Conservation (phyloP, 116 monocot species). For the Cymodocea nodosa region DNA sequence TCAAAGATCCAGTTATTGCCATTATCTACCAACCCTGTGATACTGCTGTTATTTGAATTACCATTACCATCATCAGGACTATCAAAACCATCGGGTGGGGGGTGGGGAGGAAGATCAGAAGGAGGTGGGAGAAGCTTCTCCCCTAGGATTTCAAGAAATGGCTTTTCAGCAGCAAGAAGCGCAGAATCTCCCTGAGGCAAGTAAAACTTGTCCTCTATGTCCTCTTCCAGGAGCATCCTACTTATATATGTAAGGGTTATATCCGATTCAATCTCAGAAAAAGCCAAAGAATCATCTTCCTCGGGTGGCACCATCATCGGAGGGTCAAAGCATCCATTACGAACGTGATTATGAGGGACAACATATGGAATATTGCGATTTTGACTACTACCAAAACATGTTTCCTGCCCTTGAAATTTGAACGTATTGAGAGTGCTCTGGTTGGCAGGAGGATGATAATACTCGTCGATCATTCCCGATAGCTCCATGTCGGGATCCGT, state of each 20-base stretch:
- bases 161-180: conserved; percentile 61
- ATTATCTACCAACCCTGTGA: conserved; percentile 4
- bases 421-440: neutral
- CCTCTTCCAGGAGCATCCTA: conserved; percentile 74
- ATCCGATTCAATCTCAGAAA: conserved; percentile 52
- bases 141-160: conserved; percentile 64
- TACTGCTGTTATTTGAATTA: conserved; percentile 4
- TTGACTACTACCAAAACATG: neutral
- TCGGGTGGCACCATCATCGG: neutral
- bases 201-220: conserved; percentile 57
- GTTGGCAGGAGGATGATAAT: conserved; percentile 1
- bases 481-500: conserved; percentile 24
- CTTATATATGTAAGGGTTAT: conserved; percentile 52
- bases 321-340: neutral
- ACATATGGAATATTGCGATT: neutral
- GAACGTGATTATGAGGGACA: neutral
- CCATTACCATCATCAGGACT: conserved; percentile 17
- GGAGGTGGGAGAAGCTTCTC: conserved; percentile 30
- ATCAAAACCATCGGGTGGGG: neutral
- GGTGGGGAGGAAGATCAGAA: conserved; percentile 1
- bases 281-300: conserved; percentile 16
- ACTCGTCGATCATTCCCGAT: conserved; percentile 9
- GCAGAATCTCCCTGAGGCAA: conserved; percentile 25
- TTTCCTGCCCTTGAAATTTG: neutral
- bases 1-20: conserved; percentile 12